Conservation (phyloP, 83 land plant genomes). For the Thuja plicata region DNA sequence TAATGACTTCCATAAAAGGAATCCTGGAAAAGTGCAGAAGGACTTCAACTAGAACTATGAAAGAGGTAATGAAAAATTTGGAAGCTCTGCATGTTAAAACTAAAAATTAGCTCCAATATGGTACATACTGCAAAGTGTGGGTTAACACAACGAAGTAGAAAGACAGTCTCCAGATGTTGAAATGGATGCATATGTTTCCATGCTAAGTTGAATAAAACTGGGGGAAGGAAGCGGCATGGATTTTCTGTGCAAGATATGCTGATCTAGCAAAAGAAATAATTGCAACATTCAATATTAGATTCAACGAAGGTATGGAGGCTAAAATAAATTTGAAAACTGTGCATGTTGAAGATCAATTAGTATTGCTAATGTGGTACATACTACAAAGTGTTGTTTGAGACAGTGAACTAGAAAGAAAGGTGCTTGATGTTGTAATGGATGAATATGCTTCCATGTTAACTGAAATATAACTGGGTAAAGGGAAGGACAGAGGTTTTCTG, state of each 20-base stretch:
- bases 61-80: neutral
- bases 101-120: neutral
- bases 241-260: neutral
- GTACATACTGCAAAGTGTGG: neutral
- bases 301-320: neutral
- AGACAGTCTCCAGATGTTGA: neutral
- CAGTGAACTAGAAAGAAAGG: neutral
- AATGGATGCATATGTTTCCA: neutral
- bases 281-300: neutral
- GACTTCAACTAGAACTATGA: neutral
- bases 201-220: neutral
- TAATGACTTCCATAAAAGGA: neutral
- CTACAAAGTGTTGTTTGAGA: neutral
- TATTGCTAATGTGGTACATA: neutral
- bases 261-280: neutral
- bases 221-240: neutral
- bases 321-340: neutral
- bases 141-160: neutral
- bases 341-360: neutral
- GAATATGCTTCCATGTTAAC: neutral
- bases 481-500: neutral
- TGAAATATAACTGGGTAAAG: neutral
- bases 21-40: neutral
- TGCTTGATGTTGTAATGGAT: neutral
- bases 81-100: neutral